A percentile compares a stretch with the other conserved stretches of the same genome.
phyloP scores from a whole-genome alignment of 257 asterid genomes.

The Mentha longifolia region DNA sequence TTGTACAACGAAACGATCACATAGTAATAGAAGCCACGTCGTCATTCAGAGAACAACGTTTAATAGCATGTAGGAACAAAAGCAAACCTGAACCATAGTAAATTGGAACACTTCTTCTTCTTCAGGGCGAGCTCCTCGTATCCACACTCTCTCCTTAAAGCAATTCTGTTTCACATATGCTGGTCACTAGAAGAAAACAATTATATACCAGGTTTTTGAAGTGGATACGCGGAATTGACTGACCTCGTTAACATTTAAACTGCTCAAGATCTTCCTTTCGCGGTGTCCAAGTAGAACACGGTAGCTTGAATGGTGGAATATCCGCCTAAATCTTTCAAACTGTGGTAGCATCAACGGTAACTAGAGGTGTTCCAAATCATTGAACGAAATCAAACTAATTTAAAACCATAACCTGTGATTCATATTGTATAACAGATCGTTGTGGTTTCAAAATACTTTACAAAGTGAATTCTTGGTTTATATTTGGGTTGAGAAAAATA shows the following conservation, averaged over 20 bases:
- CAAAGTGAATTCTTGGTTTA: not conserved
- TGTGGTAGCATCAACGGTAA: constrained; percentile 37
- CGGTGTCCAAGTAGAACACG: constrained; percentile 84
- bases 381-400: not conserved
- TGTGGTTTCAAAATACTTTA: not conserved
- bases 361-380: not conserved
- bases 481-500: too few species aligned
- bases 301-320: constrained; percentile 92
- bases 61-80: constrained; percentile 24
- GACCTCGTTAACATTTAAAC: constrained; percentile 82
- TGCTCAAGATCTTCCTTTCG: constrained; percentile 87
- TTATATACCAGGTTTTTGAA: not conserved
- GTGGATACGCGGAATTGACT: constrained; percentile 22
- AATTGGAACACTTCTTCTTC: constrained; percentile 86
- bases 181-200: constrained; percentile 23
- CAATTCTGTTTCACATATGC: constrained; percentile 52
- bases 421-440: not conserved
- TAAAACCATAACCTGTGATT: not conserved
- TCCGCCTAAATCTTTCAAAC: constrained; percentile 93
- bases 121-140: constrained; percentile 89
- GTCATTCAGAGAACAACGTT: not conserved
- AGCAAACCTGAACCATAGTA: constrained; percentile 81
- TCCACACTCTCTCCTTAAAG: constrained; percentile 84
- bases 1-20: not conserved
- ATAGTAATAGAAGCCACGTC: not conserved